Evolutionary conservation across 2,329 filamentous ascomycete genomes (phyloP), one percentile per base, ranked within the genome.

Genomic region (Apiospora malaysiana): DNA sequence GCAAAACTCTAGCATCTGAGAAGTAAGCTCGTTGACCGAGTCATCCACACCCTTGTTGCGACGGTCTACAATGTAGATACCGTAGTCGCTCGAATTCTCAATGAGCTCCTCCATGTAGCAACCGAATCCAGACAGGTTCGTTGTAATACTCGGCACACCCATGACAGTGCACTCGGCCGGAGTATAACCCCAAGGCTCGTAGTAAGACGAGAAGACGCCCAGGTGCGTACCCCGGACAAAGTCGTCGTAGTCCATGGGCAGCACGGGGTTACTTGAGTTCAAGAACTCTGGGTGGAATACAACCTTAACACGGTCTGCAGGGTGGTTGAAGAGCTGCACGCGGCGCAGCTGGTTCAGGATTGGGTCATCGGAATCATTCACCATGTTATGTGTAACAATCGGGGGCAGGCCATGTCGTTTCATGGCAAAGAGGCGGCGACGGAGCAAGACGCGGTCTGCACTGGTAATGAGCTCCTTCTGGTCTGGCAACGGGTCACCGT

Each of bases 91-190:
- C 51, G 95, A 97, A 83, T 98, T 98, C 83, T 98, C 95, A 75
- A 99, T 98, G 76, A 98, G 85, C 83, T 98, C 96, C 82, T 99
- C 96, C 96, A 99, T 99, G 83, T 99, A 98, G 83, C 96, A 98
- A 68, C 96, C 96, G 78, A 99, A 99, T 25, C 96, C 96, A 8
- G 96, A 98, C 63, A 99, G 85, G 82, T 99, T 99, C 40, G 95
- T 98, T 14, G 96, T 98, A 83, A 99, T 98, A 82, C 94, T 97
- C 59, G 96, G 96, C 51, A 99, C 95, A 77, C 96, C 96, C 96
- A 98, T 98, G 73, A 98, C 96, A 0, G 96, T 98, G 83, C 96
- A 99, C 82, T 98, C 96, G 69, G 96, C 95, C 0, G 95, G 96
- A 2, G 96, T 99, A 83, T 99, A 99, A 65, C 96, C 96, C 96